Percentiles rank a stretch among this genome's conserved stretches.
Evolutionary conservation across 352 stramenopile genomes (phyloP).

Genomic region (Globisporangium nunn): DNA sequence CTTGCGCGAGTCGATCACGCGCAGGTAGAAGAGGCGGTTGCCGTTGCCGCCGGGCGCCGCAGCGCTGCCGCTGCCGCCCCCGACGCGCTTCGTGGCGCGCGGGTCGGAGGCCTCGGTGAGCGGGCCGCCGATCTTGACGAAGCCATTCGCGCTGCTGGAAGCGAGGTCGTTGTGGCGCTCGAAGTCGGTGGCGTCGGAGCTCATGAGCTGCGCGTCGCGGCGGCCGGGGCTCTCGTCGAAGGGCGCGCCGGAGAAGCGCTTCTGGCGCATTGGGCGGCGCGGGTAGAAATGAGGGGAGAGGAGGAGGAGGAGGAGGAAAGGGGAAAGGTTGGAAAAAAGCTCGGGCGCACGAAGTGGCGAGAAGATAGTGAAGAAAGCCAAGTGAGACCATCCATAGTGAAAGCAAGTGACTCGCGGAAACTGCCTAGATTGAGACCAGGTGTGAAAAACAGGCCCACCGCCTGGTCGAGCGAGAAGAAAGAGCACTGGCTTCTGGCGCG

Average conservation of each 20-base stretch:
- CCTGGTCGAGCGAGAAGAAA: not conserved
- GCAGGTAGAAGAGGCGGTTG: slow-evolving; percentile 73
- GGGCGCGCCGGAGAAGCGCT: slow-evolving; percentile 4
- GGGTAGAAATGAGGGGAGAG: not conserved
- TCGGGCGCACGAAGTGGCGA: no score
- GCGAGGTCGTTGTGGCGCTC: slow-evolving; percentile 38
- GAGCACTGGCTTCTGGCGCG: not conserved
- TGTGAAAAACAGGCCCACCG: not conserved
- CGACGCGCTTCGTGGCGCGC: slow-evolving; percentile 47
- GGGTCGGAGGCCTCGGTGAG: slow-evolving; percentile 66
- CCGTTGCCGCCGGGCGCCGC: slow-evolving; percentile 22
- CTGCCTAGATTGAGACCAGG: not conserved
- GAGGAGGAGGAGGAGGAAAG: no score
- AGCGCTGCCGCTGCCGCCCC: not conserved
- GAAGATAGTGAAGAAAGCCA: no score
- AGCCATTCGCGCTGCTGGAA: slow-evolving; percentile 14
- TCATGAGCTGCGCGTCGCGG: slow-evolving; percentile 15
- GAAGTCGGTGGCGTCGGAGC: slow-evolving; percentile 35
- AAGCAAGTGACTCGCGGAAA: not conserved
- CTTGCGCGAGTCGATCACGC: slow-evolving; percentile 82
- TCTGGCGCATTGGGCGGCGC: slow-evolving; percentile 8
- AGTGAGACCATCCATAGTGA: not conserved
- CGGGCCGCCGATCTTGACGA: slow-evolving; percentile 77
- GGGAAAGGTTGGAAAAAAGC: no score
- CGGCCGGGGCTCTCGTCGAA: slow-evolving; percentile 13